Evolutionary conservation across 169 alveolate species (phyloP).

Genomic region (Plasmodium coatneyi): DNA sequence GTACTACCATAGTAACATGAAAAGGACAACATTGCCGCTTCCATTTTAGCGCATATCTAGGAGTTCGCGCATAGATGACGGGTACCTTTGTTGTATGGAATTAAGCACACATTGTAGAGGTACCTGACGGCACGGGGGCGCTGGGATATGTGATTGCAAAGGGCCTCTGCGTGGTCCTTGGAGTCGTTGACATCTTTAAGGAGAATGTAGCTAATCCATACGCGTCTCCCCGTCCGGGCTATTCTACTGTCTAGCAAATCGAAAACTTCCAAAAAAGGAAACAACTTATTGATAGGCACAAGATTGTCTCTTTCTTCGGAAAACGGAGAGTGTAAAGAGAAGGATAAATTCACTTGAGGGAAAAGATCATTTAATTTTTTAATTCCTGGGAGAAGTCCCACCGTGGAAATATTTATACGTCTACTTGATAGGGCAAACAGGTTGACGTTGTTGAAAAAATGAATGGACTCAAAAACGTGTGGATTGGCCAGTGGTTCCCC

Average conservation of each 20-base stretch:
- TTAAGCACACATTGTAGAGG: slow-evolving; percentile 81
- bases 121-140: slow-evolving; percentile 80
- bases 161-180: slow-evolving; percentile 83
- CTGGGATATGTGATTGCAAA: slow-evolving; percentile 76
- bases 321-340: slow-evolving; percentile 89
- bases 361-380: slow-evolving; percentile 83
- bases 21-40: background rate
- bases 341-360: slow-evolving; percentile 89
- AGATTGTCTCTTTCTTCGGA: slow-evolving; percentile 78
- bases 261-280: slow-evolving; percentile 88
- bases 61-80: background rate
- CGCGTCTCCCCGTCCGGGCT: slow-evolving; percentile 86
- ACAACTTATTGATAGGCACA: slow-evolving; percentile 87
- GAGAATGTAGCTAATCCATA: slow-evolving; percentile 89
- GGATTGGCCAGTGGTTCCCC: slow-evolving; percentile 93
- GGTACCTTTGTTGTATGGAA: slow-evolving; percentile 83
- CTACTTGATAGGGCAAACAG: slow-evolving; percentile 85
- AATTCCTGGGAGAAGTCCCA: slow-evolving; percentile 90
- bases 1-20: background rate
- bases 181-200: slow-evolving; percentile 86
- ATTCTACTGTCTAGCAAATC: slow-evolving; percentile 87
- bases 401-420: slow-evolving; percentile 86
- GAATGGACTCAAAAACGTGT: slow-evolving; percentile 87
- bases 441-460: slow-evolving; percentile 78
- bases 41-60: background rate